Evolutionary conservation across 495 filamentous ascomycete genomes (phyloP), one percentile per base, ranked within the genome.

Genomic region (Penicillium lividum): DNA sequence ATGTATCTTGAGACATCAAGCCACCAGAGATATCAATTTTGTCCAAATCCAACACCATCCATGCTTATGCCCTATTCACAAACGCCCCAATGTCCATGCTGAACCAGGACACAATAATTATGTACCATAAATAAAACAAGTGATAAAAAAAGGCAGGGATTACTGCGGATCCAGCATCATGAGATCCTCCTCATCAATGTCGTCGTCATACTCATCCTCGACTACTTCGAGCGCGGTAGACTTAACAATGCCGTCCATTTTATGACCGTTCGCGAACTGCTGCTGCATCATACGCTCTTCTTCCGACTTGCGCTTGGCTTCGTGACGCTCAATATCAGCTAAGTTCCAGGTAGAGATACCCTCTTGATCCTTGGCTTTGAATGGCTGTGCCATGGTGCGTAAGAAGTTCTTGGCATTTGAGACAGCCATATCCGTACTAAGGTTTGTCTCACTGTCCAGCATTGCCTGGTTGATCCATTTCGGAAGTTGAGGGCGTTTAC

Each of bases 381-480:
- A 96, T 25, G 92, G 92, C 75, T 93, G 90, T 9, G 89, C 90
- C 90, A 99, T 98, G 15, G 83, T 85, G 52, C 87, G 82, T 65
- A 99, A 69, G 75, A 98, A 99, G 42, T 89, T 89, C 76, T 93
- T 91, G 10, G 93, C 94, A 22, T 80, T 84, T 42, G 88, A 87
- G n/a, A 92, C 87, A 0, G 93, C 91, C 89, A 97, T 96, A 68
- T 99, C 95, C 0, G 93, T 97, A 59, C 89, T 93, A 60, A 99
- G 79, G 60, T 93, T 93, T 3, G 86, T 85, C 60, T 97, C 91
- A 45, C 84, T 85, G 16, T 96, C 92, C 18, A 89, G 69, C 66
- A 99, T 77, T 0, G 89, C 92, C 66, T 94, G 89, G 63, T 88
- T 89, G 71, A 99, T 99, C 95, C 95, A 99, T 69, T 96, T 96